Percentiles rank a stretch among this genome's conserved stretches.
These are phyloP conservation scores for bread wheat (Triticum aestivum) DNA, from an alignment of 176 grass and related monocot genomes.

Conservation along the genomic window DNA sequence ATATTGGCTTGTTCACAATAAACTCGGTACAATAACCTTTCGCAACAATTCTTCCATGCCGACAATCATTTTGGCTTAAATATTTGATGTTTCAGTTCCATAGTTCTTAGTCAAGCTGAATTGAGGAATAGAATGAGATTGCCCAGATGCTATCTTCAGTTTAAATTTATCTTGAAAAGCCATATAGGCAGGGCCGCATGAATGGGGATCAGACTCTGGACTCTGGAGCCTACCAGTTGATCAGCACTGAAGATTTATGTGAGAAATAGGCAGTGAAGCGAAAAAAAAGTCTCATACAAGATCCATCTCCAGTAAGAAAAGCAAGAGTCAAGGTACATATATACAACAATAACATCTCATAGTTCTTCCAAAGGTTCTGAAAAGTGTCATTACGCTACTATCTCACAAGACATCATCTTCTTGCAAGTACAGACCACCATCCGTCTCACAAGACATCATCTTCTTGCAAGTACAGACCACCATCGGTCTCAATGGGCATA, in stretches of 20 bases:
- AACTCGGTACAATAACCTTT: too few relatives aligned
- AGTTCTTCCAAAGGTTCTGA: constrained; percentile 21
- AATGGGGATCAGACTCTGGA: not conserved
- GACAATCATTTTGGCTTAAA: not conserved
- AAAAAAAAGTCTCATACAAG: not conserved
- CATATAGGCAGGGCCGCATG: not conserved
- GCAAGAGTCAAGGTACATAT: not conserved
- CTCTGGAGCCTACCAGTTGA: not conserved
- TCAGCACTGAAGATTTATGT: not conserved
- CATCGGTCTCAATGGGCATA: constrained; percentile 69
- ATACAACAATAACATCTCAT: constrained; percentile 3
- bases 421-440: constrained; percentile 53
- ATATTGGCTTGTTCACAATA: too few relatives aligned
- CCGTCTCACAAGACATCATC: constrained; percentile 34
- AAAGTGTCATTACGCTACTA: not conserved
- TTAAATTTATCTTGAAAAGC: not conserved
- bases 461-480: constrained; percentile 47
- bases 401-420: constrained; percentile 27
- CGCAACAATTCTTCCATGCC: too few relatives aligned
- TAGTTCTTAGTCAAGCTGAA: not conserved
- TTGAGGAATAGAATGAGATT: not conserved
- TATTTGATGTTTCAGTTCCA: not conserved
- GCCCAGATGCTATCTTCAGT: not conserved
- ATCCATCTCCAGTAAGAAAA: constrained; percentile 22
- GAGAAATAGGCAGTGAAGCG: not conserved